Conservation (phyloP, 2,329 filamentous ascomycete species). For the Monilinia fructigena region DNA sequence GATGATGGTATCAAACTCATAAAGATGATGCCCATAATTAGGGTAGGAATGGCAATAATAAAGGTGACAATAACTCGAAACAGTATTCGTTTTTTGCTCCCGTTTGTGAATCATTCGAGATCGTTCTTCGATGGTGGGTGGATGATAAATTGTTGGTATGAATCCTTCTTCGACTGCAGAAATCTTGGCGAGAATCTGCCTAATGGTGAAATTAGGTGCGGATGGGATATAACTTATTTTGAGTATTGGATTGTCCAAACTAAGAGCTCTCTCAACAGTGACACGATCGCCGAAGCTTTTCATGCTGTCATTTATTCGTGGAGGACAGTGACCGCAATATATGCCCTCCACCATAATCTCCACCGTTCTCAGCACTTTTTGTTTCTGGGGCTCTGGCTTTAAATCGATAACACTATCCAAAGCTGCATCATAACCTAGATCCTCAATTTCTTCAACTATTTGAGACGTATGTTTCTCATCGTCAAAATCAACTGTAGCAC, state of each 20-base stretch:
- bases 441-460: constrained; percentile 52
- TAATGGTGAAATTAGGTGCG: constrained; percentile 69
- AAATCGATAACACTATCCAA: constrained; percentile 49
- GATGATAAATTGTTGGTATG: constrained; percentile 69
- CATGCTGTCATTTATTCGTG: constrained; percentile 55
- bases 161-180: constrained; percentile 65
- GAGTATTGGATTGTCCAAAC: constrained; percentile 63
- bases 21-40: constrained; percentile 84
- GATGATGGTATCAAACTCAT: constrained; percentile 73
- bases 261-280: constrained; percentile 54
- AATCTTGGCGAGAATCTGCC: constrained; percentile 69
- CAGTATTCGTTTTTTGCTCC: constrained; percentile 67
- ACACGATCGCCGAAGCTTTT: constrained; percentile 50
- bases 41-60: constrained; percentile 73
- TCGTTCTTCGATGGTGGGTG: constrained; percentile 79
- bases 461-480: constrained; percentile 47
- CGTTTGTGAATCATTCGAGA: constrained; percentile 68
- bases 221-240: constrained; percentile 68
- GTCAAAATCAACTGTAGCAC: constrained; percentile 48
- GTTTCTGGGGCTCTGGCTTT: constrained; percentile 30
- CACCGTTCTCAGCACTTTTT: constrained; percentile 49
- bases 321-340: constrained; percentile 71
- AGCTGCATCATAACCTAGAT: constrained; percentile 64
- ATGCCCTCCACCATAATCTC: constrained; percentile 69
- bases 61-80: constrained; percentile 69